Percentiles rank a stretch among this genome's conserved stretches.
Evolutionary conservation across 306 rosid species (phyloP).

Genomic region (Gynostemma pentaphyllum): DNA sequence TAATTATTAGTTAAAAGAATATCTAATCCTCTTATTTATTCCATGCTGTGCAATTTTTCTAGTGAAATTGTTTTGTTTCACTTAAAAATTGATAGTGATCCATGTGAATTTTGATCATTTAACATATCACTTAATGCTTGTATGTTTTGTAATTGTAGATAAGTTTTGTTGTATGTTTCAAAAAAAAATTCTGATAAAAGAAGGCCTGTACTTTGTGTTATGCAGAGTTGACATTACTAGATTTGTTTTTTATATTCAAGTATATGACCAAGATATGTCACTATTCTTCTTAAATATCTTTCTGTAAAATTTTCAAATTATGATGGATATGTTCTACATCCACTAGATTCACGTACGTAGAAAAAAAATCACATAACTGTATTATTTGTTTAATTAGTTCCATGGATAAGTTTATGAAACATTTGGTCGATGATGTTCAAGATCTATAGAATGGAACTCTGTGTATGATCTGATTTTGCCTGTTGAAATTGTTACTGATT

Average conservation of each 20-base stretch:
- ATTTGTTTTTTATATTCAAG: background rate
- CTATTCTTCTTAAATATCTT: background rate
- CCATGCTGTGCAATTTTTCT: too few relatives aligned
- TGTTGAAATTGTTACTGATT: slow-evolving; percentile 24
- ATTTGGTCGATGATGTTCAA: background rate
- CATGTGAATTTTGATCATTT: too few relatives aligned
- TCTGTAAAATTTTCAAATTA: too few relatives aligned
- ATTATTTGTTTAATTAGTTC: background rate
- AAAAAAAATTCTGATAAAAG: background rate
- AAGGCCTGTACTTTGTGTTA: background rate
- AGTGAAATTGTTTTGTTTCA: too few relatives aligned
- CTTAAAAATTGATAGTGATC: too few relatives aligned
- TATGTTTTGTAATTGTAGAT: background rate
- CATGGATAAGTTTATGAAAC: background rate
- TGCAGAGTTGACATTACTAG: background rate
- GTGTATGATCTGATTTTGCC: background rate
- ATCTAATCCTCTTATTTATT: too few relatives aligned
- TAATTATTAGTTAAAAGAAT: too few relatives aligned
- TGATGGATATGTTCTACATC: background rate
- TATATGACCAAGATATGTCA: background rate
- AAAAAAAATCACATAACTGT: background rate
- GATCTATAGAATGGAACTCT: background rate
- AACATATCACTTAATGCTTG: background rate
- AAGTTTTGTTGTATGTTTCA: background rate
- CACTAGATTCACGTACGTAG: background rate